phyloP scores from a whole-genome alignment of 257 asterid species.

The Nicotiana undulata region DNA sequence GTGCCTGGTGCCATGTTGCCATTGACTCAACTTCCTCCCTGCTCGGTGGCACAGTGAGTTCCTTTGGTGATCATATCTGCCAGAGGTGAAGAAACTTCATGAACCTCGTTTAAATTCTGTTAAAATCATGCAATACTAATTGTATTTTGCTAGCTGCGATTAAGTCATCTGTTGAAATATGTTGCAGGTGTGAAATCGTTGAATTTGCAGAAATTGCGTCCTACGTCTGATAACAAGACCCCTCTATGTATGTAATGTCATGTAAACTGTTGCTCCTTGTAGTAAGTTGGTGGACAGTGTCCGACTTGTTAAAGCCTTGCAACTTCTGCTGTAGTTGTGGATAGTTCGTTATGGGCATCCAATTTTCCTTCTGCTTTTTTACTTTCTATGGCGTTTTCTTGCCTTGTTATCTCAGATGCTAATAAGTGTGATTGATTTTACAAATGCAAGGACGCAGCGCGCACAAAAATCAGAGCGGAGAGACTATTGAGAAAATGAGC shows the following conservation, averaged over 20 bases:
- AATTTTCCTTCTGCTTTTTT: neutral
- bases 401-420: neutral
- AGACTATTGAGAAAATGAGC: neutral
- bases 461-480: neutral
- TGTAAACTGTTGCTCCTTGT: neutral
- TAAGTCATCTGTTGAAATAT: neutral
- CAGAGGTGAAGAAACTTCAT: constrained; percentile 4
- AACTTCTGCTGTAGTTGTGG: neutral
- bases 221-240: neutral
- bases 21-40: constrained; percentile 17
- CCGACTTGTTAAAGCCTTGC: neutral
- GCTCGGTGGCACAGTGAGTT: constrained; percentile 24
- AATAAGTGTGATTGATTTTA: neutral
- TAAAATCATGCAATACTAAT: neutral
- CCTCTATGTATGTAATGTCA: neutral
- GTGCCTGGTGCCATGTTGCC: constrained; percentile 9
- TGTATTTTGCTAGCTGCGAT: neutral
- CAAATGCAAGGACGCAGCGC: neutral
- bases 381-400: neutral
- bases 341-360: neutral
- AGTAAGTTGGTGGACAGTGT: neutral
- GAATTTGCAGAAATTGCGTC: neutral
- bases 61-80: neutral
- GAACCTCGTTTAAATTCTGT: neutral
- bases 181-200: neutral